Base-by-base conservation (phyloP, 2,329 filamentous ascomycete species). In the Colletotrichum costaricense region DNA sequence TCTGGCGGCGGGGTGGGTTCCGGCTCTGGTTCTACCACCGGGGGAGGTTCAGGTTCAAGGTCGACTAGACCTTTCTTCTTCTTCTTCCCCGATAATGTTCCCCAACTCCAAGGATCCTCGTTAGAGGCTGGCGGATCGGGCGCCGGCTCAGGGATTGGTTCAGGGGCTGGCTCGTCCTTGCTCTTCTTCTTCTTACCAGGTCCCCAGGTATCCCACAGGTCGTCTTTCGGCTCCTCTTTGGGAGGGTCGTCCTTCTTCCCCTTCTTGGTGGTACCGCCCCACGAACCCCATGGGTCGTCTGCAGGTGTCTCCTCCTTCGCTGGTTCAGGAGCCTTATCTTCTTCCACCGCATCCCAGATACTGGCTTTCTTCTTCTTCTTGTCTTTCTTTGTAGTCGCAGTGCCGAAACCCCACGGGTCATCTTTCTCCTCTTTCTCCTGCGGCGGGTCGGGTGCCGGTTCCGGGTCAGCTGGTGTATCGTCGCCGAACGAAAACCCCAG, bases 401-500 rank as follows among this genome's bases (percentile, higher is more conserved):
- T 74, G 24, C 77, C 55, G 38, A 81, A 78, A 19, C 74, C 79
- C 80, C 79, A 82, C 24, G 82, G 80, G 55, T 84, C 81, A 62
- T 81, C 81, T 35, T 74, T 78, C 62, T 83, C 82, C 30, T 84
- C 84, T 56, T 84, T 81, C n/a, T 80, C 75, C 46, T 63, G 63
- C 14, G 67, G 30, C 11, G 22, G 42, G 9, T 42, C 67, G 19
- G 68, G 62, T 30, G 54, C 56, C 22, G 68, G 72, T n/a, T 72
- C 72, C 9, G 57, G 56, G 35, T 73, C 67, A 46, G 46, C 54
- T 24, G 54, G 42, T 26, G 60, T 26, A 9, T 79, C 80, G 30
- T 84, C 87, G 26, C 87, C 77, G n/a, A 80, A 77, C 26, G 86
- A 87, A 73, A 90, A 90, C n/a, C 83, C 80, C 69, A 88, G 84